Conservation (phyloP, 176 grass and related monocot genomes). For the Elymus sibiricus region DNA sequence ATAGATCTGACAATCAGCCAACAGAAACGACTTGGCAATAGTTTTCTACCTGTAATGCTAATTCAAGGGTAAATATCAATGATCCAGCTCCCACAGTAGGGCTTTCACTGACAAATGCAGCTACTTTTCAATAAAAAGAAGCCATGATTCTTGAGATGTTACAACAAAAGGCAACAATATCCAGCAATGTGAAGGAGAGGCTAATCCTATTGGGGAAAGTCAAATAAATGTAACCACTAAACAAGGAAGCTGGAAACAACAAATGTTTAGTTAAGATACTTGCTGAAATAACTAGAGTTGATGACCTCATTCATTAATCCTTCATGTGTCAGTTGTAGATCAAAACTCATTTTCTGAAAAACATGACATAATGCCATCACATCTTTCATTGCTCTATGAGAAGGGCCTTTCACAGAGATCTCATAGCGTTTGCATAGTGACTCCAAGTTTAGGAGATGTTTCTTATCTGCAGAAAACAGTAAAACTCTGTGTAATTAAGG, state of each 20-base stretch:
- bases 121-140: background rate
- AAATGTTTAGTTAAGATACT: slow-evolving; percentile 8
- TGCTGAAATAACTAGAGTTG: slow-evolving; percentile 36
- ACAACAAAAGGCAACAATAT: background rate
- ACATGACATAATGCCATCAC: slow-evolving; percentile 51
- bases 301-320: slow-evolving; percentile 41
- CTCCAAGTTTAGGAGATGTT: background rate
- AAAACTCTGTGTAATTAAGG: slow-evolving; percentile 6
- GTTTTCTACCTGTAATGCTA: background rate
- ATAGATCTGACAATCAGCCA: background rate
- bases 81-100: background rate
- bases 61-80: background rate
- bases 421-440: slow-evolving; percentile 44
- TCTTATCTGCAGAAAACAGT: slow-evolving; percentile 42
- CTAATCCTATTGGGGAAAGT: slow-evolving; percentile 7
- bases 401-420: slow-evolving; percentile 7
- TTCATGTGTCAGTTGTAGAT: slow-evolving; percentile 53
- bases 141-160: slow-evolving; percentile 5
- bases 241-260: background rate
- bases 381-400: slow-evolving; percentile 84
- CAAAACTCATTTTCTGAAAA: slow-evolving; percentile 47
- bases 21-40: background rate
- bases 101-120: background rate
- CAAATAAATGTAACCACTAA: slow-evolving; percentile 22
- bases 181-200: slow-evolving; percentile 5